A percentile compares a stretch with the other conserved stretches of the same genome.
Evolutionary conservation across 2,329 filamentous ascomycete genomes (phyloP).

Genomic region (Alternaria triticina): DNA sequence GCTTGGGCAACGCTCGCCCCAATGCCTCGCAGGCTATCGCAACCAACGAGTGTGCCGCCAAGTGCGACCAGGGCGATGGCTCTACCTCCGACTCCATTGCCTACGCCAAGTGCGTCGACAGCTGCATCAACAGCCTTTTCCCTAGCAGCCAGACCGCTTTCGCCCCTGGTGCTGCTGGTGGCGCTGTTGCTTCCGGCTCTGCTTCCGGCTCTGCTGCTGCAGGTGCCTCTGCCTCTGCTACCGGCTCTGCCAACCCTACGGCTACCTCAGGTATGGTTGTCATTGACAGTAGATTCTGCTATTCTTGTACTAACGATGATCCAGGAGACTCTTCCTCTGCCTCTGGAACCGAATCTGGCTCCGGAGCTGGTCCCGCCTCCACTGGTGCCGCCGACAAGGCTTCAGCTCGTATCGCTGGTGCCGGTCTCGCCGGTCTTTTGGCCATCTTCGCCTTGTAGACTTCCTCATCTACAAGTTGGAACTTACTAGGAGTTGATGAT

Average conservation of each 20-base stretch:
- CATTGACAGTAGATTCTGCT: not conserved
- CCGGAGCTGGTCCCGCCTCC: conserved; percentile 26
- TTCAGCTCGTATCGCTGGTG: conserved; percentile 40
- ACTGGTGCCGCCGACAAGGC: conserved; percentile 41
- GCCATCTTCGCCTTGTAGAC: conserved; percentile 49
- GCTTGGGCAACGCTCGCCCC: conserved; percentile 60
- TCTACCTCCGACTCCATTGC: conserved; percentile 52
- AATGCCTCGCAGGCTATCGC: conserved; percentile 57
- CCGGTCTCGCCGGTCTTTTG: conserved; percentile 46
- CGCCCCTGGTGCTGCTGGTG: conserved; percentile 30
- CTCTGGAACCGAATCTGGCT: conserved; percentile 30
- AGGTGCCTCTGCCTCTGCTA: conserved; percentile 25
- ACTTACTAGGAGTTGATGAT: not conserved
- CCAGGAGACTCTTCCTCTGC: conserved; percentile 10
- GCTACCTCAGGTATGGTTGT: conserved; percentile 6
- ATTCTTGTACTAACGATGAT: not conserved
- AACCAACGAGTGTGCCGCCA: conserved; percentile 59
- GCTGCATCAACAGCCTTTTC: conserved; percentile 59
- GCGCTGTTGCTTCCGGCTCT: conserved; percentile 27
- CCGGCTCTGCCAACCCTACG: conserved; percentile 12
- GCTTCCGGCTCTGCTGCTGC: conserved; percentile 28
- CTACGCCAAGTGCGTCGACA: conserved; percentile 57
- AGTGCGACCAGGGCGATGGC: conserved; percentile 61
- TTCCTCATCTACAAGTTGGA: not conserved
- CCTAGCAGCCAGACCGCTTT: conserved; percentile 48